Evolutionary conservation across 345 rosid genomes (phyloP).

Genomic region (Euclidium syriacum): DNA sequence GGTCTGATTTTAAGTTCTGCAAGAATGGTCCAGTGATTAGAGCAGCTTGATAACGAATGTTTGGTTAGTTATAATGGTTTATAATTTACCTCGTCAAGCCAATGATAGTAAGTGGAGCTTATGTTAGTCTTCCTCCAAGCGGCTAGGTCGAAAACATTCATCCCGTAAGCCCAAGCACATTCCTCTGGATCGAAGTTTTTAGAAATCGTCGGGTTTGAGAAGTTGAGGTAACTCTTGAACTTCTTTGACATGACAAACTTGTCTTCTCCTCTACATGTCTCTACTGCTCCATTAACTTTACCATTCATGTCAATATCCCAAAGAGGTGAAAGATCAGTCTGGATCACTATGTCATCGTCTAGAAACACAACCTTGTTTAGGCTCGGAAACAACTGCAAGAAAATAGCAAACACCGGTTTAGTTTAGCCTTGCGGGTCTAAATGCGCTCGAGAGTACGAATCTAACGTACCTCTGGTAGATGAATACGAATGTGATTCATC

Average conservation of each 20-base stretch:
- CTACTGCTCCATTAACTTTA: constrained; percentile 93
- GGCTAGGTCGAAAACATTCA: constrained; percentile 83
- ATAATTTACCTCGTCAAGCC: constrained; percentile 80
- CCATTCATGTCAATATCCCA: constrained; percentile 93
- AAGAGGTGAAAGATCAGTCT: constrained; percentile 83
- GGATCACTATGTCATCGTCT: constrained; percentile 91
- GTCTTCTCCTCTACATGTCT: constrained; percentile 80
- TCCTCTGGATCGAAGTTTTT: constrained; percentile 62
- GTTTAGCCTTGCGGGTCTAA: neutral
- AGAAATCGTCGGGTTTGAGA: constrained; percentile 71
- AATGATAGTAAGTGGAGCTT: constrained; percentile 77
- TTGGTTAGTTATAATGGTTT: neutral
- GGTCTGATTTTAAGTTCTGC: constrained; percentile 93
- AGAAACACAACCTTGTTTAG: constrained; percentile 83
- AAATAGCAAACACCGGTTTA: neutral
- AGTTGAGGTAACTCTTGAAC: constrained; percentile 83
- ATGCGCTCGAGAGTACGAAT: neutral
- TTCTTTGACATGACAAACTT: constrained; percentile 81
- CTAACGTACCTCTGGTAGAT: constrained; percentile 77
- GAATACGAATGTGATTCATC: constrained; percentile 91
- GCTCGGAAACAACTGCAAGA: constrained; percentile 79
- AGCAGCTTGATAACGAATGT: neutral
- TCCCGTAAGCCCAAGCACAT: constrained; percentile 99
- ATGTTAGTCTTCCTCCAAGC: constrained; percentile 95
- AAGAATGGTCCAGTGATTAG: neutral